phyloP scores from a whole-genome alignment of 129 eudicot species.

The Gnaphalium uliginosum region DNA sequence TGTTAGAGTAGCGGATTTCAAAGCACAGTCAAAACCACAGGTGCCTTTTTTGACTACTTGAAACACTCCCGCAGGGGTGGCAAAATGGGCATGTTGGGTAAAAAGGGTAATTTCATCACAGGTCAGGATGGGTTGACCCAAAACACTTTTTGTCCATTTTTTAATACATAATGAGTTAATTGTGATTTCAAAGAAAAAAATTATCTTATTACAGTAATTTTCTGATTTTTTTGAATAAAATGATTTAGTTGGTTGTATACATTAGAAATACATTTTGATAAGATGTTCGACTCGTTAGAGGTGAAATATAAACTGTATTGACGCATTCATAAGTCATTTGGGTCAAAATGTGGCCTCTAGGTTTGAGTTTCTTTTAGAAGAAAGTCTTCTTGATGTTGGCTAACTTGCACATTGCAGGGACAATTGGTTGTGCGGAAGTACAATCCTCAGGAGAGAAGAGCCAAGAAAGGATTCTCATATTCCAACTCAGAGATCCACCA shows the following conservation, averaged over 20 bases:
- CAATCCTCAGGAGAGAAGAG: slow-evolving; percentile 43
- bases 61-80: slow-evolving; percentile 11
- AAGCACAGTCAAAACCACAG: slow-evolving; percentile 43
- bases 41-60: slow-evolving; percentile 32
- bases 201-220: no score
- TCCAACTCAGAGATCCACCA: slow-evolving; percentile 76
- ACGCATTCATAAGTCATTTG: neutral
- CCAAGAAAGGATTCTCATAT: slow-evolving; percentile 42
- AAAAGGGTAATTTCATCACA: neutral
- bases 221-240: neutral
- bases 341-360: neutral
- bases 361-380: neutral
- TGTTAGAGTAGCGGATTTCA: slow-evolving; percentile 42
- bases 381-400: neutral
- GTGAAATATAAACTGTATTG: neutral
- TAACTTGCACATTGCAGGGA: slow-evolving; percentile 40
- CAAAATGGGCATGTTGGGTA: slow-evolving; percentile 1
- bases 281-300: neutral
- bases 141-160: neutral
- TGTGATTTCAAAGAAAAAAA: neutral
- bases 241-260: neutral
- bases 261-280: neutral
- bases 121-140: neutral
- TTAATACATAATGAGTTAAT: neutral
- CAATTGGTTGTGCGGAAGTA: slow-evolving; percentile 39